Evolutionary conservation across 495 filamentous ascomycete species (phyloP), one percentile per base, ranked within the genome.

Genomic region (Penicillium egyptiacum): DNA sequence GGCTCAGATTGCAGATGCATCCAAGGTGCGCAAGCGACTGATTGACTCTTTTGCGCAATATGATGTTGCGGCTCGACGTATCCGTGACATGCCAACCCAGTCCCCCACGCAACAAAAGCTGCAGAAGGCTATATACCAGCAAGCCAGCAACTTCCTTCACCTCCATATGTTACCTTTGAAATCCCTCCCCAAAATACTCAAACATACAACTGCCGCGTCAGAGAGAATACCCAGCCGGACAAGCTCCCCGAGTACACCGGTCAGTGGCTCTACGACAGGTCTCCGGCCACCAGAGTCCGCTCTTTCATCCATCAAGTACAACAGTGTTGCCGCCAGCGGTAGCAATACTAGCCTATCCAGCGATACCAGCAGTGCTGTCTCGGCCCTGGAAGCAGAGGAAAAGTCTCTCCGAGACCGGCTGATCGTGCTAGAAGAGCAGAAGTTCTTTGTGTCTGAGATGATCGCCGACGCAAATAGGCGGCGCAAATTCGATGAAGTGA

Each of bases 161-260:
- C 77, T 92, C 26, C 90, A 98, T 60, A 93, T 98, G 87, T 80
- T 98, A 14, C 91, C 94, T 1, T 75, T 98, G 14, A 96, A 96
- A 71, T 84, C 86, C 9, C 78, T 97, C 0, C 94, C 92, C 0
- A 88, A 88, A 61, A 77, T 96, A 46, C 76, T 97, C 30, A 91
- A 88, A 53, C 88, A 89, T 53, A 82, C 82, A 16, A 75, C 83
- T 19, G 79, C 84, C 0, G 70, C 77, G 48, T 75, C 72, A 35
- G 61, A 65, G 12, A 56, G 55, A 16, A 53, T 65, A 52, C 60
- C 62, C 19, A 73, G 56, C 50, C 47, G 64, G 22, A 61, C 65
- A 41, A 72, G 60, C 71, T 75, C 71, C 59, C 72, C 62, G 56
- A 76, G 31, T 57, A 69, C 57, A 7, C 77, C 44, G 19, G 60